These are phyloP conservation scores for Ophiostoma ulmi DNA, from an alignment of 2,329 filamentous ascomycete genomes.

Conservation along the genomic window DNA sequence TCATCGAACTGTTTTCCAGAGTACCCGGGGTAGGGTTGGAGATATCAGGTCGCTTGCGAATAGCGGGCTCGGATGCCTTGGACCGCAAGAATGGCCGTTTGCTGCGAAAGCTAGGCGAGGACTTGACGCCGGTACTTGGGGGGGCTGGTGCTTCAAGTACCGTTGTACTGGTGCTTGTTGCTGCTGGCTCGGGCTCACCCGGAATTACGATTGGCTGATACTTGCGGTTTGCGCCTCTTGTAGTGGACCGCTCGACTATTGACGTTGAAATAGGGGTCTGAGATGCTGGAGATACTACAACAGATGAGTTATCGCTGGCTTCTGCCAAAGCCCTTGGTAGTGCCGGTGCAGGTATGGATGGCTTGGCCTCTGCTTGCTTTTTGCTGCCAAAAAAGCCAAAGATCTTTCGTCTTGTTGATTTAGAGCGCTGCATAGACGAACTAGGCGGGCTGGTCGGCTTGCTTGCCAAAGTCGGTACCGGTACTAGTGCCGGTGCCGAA, in stretches of 20 bases:
- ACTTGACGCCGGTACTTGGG: not conserved
- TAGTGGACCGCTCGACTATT: conserved; percentile 26
- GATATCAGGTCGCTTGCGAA: conserved; percentile 18
- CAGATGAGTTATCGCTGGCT: not conserved
- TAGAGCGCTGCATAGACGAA: conserved; percentile 39
- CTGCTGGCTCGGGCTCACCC: conserved; percentile 17
- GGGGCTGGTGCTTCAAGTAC: not conserved
- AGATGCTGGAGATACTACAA: not conserved
- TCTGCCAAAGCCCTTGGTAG: not conserved
- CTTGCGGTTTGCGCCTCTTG: conserved; percentile 40
- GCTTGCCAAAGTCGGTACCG: not conserved
- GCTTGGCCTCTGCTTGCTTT: conserved; percentile 35
- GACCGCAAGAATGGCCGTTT: conserved; percentile 25
- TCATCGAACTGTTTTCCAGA: not conserved
- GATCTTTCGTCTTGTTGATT: conserved; percentile 55
- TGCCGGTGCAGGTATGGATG: not conserved
- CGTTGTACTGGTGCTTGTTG: conserved; percentile 16
- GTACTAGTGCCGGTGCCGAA: not conserved
- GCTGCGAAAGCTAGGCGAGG: conserved; percentile 1
- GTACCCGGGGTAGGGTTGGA: not conserved
- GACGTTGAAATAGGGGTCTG: not conserved
- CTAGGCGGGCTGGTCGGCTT: not conserved
- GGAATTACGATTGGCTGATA: conserved; percentile 42
- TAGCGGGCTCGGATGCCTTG: conserved; percentile 27
- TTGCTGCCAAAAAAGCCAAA: conserved; percentile 49